Evolutionary conservation across 345 rosid species (phyloP).

Genomic region (Kernera saxatilis): DNA sequence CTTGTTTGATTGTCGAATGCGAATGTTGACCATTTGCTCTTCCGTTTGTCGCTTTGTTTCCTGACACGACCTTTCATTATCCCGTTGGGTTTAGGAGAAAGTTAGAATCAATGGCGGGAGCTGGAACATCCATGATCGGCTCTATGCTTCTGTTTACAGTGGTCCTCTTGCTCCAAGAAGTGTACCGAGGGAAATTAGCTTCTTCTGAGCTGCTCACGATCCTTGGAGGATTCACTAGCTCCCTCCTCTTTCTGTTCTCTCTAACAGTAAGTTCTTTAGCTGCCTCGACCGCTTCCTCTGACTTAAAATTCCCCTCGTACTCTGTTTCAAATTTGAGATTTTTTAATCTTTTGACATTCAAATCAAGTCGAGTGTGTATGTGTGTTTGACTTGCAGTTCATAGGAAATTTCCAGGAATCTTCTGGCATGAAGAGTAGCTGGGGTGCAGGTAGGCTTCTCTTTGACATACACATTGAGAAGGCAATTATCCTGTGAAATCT

Average conservation of each 20-base stretch:
- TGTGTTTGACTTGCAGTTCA: conserved; percentile 75
- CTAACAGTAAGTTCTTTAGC: conserved; percentile 45
- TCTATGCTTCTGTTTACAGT: conserved; percentile 55
- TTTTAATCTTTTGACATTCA: not conserved
- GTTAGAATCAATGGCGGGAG: conserved; percentile 51
- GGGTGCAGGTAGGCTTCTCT: conserved; percentile 80
- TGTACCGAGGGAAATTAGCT: conserved; percentile 65
- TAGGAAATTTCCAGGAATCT: conserved; percentile 54
- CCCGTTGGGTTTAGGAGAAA: not conserved
- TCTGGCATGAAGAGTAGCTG: conserved; percentile 75
- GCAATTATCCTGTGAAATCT: not conserved
- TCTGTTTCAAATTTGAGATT: not conserved
- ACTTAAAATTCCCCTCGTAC: not conserved
- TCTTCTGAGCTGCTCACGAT: conserved; percentile 73
- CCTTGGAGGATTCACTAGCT: conserved; percentile 78
- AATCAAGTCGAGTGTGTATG: not conserved
- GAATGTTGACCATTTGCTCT: not conserved
- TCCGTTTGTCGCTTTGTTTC: not conserved
- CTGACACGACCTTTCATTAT: not conserved
- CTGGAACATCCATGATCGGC: conserved; percentile 68
- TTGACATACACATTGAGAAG: conserved; percentile 31
- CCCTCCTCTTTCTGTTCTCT: conserved; percentile 65
- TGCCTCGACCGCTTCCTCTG: not conserved
- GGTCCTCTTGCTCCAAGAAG: conserved; percentile 61
- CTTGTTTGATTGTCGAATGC: not conserved